These are phyloP conservation scores for Geotrichum phurueaensis DNA, from an alignment of 1,139 yeast genomes.

Conservation along the genomic window DNA sequence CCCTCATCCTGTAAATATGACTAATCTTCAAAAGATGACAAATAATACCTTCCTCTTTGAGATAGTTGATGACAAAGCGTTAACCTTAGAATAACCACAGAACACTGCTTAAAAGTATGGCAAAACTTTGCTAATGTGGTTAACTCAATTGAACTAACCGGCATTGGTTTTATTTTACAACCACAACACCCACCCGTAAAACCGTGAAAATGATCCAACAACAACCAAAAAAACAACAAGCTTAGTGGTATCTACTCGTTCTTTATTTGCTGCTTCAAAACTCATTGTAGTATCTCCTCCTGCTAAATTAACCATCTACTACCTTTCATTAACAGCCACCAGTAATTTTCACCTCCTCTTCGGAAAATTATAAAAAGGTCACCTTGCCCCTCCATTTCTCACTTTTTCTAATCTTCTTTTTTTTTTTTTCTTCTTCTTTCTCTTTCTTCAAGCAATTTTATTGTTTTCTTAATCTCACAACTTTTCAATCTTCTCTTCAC, in stretches of 20 bases:
- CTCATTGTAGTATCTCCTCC: not conserved
- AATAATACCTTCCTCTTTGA: not conserved
- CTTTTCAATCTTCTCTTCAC: not conserved
- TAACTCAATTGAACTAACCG: not conserved
- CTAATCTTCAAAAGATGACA: constrained; percentile 11
- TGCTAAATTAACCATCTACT: not conserved
- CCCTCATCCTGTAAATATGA: constrained; percentile 1
- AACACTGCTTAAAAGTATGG: not conserved
- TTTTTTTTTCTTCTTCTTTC: not conserved
- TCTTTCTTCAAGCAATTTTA: not conserved
- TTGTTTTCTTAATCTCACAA: not conserved
- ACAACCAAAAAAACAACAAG: not conserved
- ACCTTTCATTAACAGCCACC: not conserved
- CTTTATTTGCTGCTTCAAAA: not conserved
- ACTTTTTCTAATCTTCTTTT: constrained; percentile 2
- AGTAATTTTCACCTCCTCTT: constrained; percentile 1
- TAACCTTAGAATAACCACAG: not conserved
- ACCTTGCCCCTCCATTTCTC: constrained; percentile 9
- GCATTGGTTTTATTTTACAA: not conserved
- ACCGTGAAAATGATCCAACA: not conserved
- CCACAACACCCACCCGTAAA: not conserved
- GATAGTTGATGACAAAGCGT: not conserved
- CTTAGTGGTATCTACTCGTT: not conserved
- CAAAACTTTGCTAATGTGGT: not conserved
- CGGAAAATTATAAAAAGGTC: constrained; percentile 13